phyloP scores from a whole-genome alignment of 805 yeast genomes.

The Lipomyces mesembrius region DNA sequence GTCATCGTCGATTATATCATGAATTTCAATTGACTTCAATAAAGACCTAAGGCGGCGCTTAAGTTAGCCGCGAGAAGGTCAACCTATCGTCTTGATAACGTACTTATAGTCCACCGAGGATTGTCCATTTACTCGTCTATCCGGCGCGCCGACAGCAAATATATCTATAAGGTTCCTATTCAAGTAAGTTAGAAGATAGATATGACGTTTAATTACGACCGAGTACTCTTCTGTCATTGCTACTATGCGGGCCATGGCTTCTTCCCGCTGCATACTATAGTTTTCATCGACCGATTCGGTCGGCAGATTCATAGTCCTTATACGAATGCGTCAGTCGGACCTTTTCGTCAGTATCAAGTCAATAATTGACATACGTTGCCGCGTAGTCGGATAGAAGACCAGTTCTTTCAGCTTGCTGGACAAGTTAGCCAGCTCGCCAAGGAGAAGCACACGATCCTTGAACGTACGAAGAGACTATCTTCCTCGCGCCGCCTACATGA shows the following conservation, averaged over 20 bases:
- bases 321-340: neutral
- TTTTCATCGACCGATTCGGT: constrained; percentile 11
- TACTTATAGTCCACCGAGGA: constrained; percentile 30
- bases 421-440: neutral
- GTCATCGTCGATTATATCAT: constrained; percentile 1
- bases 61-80: neutral
- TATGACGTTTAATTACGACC: neutral
- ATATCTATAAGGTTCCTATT: constrained; percentile 36
- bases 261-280: constrained; percentile 22
- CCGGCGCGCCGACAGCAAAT: constrained; percentile 37
- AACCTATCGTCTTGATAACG: neutral
- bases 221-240: constrained; percentile 35
- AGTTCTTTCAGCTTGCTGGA: constrained; percentile 31
- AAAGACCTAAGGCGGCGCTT: constrained; percentile 10
- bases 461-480: constrained; percentile 33
- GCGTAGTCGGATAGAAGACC: constrained; percentile 35
- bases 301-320: constrained; percentile 29
- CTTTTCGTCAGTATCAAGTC: neutral
- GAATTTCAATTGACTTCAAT: constrained; percentile 17
- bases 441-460: neutral
- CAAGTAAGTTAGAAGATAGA: neutral
- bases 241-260: constrained; percentile 34
- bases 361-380: constrained; percentile 28
- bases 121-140: constrained; percentile 25
- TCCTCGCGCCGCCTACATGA: constrained; percentile 31